A percentile compares a stretch with the other conserved stretches of the same genome.
These are phyloP conservation scores for Fusarium secorum DNA, from an alignment of 2,329 filamentous ascomycete species.

Conservation along the genomic window DNA sequence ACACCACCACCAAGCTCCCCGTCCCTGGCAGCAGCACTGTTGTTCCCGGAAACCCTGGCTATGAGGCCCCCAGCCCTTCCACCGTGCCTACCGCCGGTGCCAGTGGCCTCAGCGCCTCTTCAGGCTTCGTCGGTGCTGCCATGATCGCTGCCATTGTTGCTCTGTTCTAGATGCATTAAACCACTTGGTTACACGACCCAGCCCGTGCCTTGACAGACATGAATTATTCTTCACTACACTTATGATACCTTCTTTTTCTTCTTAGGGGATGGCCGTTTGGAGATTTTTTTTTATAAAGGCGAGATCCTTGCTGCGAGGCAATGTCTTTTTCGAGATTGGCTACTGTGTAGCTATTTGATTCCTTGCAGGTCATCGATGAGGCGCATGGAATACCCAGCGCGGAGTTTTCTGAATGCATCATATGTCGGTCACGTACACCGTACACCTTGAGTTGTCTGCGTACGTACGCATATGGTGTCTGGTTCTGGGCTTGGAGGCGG, in stretches of 20 bases:
- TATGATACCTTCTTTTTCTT: slow-evolving; percentile 38
- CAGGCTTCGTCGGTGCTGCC: slow-evolving; percentile 51
- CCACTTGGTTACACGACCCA: slow-evolving; percentile 4
- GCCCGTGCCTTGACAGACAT: neutral
- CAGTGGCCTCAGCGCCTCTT: slow-evolving; percentile 49
- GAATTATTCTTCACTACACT: slow-evolving; percentile 23
- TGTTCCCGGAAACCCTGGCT: slow-evolving; percentile 13
- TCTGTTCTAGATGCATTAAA: slow-evolving; percentile 42
- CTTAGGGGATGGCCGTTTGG: slow-evolving; percentile 45
- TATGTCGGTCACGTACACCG: slow-evolving; percentile 7
- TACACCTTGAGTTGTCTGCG: neutral
- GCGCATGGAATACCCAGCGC: slow-evolving; percentile 36
- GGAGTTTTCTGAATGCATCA: slow-evolving; percentile 38
- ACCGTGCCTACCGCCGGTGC: slow-evolving; percentile 45
- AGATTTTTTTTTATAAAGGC: slow-evolving; percentile 29
- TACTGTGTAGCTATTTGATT: slow-evolving; percentile 35
- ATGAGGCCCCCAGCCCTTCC: slow-evolving; percentile 24
- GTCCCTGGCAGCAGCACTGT: slow-evolving; percentile 32
- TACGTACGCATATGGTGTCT: slow-evolving; percentile 17
- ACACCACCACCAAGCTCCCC: slow-evolving; percentile 28
- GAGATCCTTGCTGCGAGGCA: slow-evolving; percentile 24
- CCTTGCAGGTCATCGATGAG: slow-evolving; percentile 39
- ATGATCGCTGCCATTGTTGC: slow-evolving; percentile 52
- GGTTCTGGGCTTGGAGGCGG: slow-evolving; percentile 26
- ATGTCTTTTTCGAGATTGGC: slow-evolving; percentile 27